Conservation (phyloP, 2,329 filamentous ascomycete species). For the Didymella pinodella region DNA sequence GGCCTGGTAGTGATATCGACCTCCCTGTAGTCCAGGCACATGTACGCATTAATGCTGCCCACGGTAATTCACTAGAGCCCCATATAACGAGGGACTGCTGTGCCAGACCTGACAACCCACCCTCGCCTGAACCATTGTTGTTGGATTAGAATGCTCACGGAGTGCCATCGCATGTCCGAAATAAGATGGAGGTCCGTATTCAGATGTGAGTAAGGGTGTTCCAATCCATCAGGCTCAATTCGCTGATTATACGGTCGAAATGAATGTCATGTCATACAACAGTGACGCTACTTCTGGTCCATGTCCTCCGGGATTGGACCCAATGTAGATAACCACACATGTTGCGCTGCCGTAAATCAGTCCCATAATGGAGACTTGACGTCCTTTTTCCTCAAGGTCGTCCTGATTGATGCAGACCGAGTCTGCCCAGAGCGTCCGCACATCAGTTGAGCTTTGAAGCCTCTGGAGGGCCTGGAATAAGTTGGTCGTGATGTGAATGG, state of each 20-base stretch:
- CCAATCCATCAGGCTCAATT: neutral
- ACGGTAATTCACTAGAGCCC: neutral
- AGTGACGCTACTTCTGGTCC: neutral
- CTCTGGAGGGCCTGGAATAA: neutral
- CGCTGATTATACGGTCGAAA: neutral
- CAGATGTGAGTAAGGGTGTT: neutral
- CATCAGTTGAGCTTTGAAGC: neutral
- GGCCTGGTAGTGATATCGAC: neutral
- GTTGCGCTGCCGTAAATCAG: neutral
- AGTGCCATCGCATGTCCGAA: neutral
- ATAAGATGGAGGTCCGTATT: neutral
- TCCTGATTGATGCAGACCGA: conserved; percentile 1
- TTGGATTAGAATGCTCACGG: neutral
- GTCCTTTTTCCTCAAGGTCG: neutral
- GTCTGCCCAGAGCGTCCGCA: neutral
- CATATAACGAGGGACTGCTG: neutral
- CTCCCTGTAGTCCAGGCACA: neutral
- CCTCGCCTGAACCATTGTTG: neutral
- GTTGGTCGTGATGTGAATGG: neutral
- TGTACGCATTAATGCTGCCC: neutral
- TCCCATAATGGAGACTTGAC: neutral
- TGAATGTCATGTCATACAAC: too few relatives aligned
- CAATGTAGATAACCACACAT: neutral
- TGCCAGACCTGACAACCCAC: neutral
- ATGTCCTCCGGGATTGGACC: neutral